Percentiles rank a stretch among this genome's conserved stretches.
phyloP scores from a whole-genome alignment of 179 eudicot genomes.

The Patellifolia procumbens region DNA sequence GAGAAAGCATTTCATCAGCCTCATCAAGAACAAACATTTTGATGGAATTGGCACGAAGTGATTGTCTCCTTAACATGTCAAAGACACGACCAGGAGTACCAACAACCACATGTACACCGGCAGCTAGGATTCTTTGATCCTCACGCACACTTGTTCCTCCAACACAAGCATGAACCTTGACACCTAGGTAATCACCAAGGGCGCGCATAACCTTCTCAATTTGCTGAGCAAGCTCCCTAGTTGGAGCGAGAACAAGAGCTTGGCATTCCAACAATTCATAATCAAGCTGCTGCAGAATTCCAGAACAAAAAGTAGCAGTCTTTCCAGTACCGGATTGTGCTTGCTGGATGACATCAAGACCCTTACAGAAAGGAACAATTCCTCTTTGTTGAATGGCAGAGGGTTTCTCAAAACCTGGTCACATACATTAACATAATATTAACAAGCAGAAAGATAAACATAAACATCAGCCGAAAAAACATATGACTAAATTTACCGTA shows the following conservation, averaged over 20 bases:
- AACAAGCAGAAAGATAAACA: not conserved
- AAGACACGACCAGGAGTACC: conserved; percentile 48
- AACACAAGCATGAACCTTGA: conserved; percentile 46
- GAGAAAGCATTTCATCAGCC: conserved; percentile 47
- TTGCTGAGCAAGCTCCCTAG: conserved; percentile 45
- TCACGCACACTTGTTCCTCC: conserved; percentile 44
- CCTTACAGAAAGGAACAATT: conserved; percentile 46
- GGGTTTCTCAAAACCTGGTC: conserved; percentile 45
- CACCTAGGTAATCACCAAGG: conserved; percentile 41
- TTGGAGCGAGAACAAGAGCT: conserved; percentile 43
- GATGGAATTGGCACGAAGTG: conserved; percentile 31
- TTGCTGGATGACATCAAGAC: conserved; percentile 45
- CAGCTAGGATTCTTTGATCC: conserved; percentile 38
- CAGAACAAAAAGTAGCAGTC: conserved; percentile 42
- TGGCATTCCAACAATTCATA: conserved; percentile 38
- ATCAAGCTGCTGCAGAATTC: conserved; percentile 39
- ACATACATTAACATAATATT: not conserved
- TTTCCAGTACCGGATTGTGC: conserved; percentile 47
- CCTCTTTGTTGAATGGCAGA: conserved; percentile 50
- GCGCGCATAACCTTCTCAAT: conserved; percentile 47
- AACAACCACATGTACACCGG: conserved; percentile 44
- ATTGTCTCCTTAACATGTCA: conserved; percentile 43
- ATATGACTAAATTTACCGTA: conserved; percentile 44
- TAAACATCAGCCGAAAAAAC: no score
- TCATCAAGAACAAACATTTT: conserved; percentile 48